Percentiles rank a stretch among this genome's conserved stretches.
Conservation (phyloP, 345 rosid genomes). For the Noccaea bulbosa region DNA sequence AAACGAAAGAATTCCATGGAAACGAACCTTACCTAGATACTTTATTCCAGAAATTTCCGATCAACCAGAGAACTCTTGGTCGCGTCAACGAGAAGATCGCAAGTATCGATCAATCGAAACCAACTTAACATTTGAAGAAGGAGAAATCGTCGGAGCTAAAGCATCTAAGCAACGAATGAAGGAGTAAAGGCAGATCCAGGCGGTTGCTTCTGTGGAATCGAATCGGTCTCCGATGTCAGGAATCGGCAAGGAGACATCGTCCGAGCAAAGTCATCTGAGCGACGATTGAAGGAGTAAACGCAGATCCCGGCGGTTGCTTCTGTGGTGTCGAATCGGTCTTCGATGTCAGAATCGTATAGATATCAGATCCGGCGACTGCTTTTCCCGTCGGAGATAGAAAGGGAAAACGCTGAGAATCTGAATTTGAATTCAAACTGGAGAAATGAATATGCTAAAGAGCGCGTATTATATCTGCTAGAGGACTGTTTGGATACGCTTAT, state of each 20-base stretch:
- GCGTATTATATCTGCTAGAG: neutral
- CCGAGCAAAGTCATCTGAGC: neutral
- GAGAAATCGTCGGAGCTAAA: neutral
- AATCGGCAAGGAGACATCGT: neutral
- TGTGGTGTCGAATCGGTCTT: no score
- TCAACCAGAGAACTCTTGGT: neutral
- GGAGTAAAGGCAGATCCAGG: no score
- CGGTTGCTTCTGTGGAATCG: no score
- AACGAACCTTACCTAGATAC: no score
- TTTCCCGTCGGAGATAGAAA: neutral
- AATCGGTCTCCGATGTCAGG: no score
- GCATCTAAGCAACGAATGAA: no score
- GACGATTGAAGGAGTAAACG: no score
- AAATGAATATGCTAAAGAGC: neutral
- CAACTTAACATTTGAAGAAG: neutral
- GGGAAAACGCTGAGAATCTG: neutral
- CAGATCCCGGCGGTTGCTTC: no score
- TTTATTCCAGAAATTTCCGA: no score
- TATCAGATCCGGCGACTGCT: neutral
- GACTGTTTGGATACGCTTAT: constrained; percentile 16
- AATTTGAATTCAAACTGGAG: neutral
- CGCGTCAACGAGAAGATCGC: neutral
- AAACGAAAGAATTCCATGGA: no score
- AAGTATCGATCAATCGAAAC: neutral
- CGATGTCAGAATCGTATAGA: no score